These are phyloP conservation scores for Poa annua DNA, from an alignment of 176 grass and related monocot genomes.

Conservation along the genomic window DNA sequence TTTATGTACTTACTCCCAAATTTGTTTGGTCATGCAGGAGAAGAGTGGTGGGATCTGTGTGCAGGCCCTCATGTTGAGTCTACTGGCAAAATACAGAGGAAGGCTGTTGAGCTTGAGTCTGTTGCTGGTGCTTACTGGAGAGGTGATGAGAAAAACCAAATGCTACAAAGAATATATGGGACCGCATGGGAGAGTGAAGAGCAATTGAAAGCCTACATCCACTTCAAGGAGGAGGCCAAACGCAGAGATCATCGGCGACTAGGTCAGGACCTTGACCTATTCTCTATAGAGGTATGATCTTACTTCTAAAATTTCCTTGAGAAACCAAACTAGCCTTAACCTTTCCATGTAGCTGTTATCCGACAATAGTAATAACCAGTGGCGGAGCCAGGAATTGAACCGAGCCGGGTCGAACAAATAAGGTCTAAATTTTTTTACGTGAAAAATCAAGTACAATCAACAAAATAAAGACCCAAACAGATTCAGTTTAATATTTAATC, in stretches of 20 bases:
- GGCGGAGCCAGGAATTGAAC: no score
- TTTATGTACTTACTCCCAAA: neutral
- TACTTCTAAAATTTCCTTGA: conserved; percentile 11
- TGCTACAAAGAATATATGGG: conserved; percentile 99
- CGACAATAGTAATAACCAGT: neutral
- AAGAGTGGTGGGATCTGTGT: conserved; percentile 99
- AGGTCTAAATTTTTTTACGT: no score
- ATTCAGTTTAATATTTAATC: no score
- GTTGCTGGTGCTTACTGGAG: conserved; percentile 97
- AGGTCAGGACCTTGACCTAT: conserved; percentile 98
- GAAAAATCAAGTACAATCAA: no score
- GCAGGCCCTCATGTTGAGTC: conserved; percentile 95
- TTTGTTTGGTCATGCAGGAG: conserved; percentile 50
- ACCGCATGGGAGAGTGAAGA: conserved; percentile 96
- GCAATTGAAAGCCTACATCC: conserved; percentile 78
- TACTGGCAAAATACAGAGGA: conserved; percentile 83
- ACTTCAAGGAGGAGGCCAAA: conserved; percentile 94
- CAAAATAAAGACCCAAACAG: no score
- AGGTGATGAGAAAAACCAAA: conserved; percentile 89
- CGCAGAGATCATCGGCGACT: conserved; percentile 88
- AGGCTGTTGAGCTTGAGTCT: conserved; percentile 90
- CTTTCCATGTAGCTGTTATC: neutral
- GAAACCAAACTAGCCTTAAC: neutral
- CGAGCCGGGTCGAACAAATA: no score
- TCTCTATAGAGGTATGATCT: conserved; percentile 85